These are phyloP conservation scores for Lactarius sanguifluus DNA, from an alignment of 768 basidiomycete genomes.

Conservation along the genomic window DNA sequence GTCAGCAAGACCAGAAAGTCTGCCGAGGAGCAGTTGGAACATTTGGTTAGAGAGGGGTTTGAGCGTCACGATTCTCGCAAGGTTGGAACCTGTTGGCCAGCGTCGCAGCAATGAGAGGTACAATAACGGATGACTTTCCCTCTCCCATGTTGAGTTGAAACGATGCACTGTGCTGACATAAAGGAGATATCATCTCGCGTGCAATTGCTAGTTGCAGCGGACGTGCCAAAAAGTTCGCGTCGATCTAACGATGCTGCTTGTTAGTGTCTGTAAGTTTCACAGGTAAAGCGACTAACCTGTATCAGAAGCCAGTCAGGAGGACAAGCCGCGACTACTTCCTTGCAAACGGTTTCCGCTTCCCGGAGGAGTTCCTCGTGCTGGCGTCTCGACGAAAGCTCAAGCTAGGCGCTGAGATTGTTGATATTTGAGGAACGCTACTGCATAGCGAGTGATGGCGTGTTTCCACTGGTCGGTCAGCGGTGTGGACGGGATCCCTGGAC, in stretches of 20 bases:
- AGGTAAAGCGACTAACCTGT: neutral
- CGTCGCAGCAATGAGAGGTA: constrained; percentile 43
- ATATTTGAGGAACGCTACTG: constrained; percentile 13
- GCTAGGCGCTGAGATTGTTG: constrained; percentile 11
- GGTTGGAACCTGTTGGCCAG: constrained; percentile 44
- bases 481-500: constrained; percentile 28
- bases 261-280: neutral
- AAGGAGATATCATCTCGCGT: constrained; percentile 48
- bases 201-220: constrained; percentile 45
- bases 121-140: constrained; percentile 54
- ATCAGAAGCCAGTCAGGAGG: constrained; percentile 19
- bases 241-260: constrained; percentile 37
- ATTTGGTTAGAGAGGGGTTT: constrained; percentile 48
- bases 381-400: neutral
- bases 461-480: constrained; percentile 5
- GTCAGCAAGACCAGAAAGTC: constrained; percentile 45
- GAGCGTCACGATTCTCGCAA: constrained; percentile 50
- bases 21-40: constrained; percentile 48
- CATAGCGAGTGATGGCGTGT: neutral
- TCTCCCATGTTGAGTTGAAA: constrained; percentile 61
- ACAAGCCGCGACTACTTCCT: neutral
- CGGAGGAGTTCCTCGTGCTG: neutral
- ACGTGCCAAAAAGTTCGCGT: constrained; percentile 46
- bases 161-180: constrained; percentile 38
- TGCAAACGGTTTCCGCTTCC: neutral